These are phyloP conservation scores for Pichia paraexigua DNA, from an alignment of 805 yeast species.

Conservation along the genomic window DNA sequence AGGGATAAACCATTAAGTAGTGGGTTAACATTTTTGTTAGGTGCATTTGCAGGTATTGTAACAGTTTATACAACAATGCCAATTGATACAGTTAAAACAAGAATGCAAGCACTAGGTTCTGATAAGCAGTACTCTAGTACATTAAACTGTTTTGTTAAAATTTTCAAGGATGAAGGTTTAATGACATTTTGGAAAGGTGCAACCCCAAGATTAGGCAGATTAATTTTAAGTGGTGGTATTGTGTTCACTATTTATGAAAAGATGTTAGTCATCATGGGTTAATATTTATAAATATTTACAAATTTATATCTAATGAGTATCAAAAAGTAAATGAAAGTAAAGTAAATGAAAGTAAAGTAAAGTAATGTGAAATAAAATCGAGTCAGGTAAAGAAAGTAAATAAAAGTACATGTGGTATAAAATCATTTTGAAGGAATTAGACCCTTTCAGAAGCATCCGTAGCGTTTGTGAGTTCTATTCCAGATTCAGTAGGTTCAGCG, in stretches of 20 bases:
- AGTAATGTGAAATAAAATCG: no score
- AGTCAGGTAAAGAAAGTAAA: neutral
- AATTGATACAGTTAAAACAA: slow-evolving; percentile 88
- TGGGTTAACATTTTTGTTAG: slow-evolving; percentile 75
- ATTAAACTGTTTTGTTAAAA: slow-evolving; percentile 68
- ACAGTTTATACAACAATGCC: slow-evolving; percentile 95
- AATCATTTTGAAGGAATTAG: neutral
- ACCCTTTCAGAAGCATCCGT: neutral
- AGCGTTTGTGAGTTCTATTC: neutral
- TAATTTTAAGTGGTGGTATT: slow-evolving; percentile 91
- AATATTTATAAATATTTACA: neutral
- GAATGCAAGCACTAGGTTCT: slow-evolving; percentile 93
- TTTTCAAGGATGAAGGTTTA: slow-evolving; percentile 82
- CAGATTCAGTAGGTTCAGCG: neutral
- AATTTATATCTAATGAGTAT: neutral
- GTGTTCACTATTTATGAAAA: slow-evolving; percentile 95
- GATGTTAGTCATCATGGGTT: slow-evolving; percentile 55
- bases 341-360: neutral
- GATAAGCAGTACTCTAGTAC: slow-evolving; percentile 64
- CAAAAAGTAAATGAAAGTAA: neutral
- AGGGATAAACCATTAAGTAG: slow-evolving; percentile 71
- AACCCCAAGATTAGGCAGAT: slow-evolving; percentile 89
- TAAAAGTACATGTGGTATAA: neutral
- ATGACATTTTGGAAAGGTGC: slow-evolving; percentile 97
- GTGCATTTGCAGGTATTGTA: slow-evolving; percentile 82